Conservation (phyloP, 177 flowering plant genomes). For the Vitis hybrid region DNA sequence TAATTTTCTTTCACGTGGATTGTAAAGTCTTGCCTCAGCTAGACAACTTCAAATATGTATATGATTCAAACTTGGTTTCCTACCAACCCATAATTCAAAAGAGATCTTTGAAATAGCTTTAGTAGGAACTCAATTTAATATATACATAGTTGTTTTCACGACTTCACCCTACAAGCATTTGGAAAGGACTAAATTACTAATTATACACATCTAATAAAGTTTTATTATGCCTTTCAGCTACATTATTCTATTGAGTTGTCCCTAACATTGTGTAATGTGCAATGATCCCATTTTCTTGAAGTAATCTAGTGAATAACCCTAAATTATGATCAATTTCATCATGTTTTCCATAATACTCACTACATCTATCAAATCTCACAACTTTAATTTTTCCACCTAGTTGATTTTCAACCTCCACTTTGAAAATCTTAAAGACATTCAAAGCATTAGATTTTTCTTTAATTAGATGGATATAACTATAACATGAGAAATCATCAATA, state of each 20-base stretch:
- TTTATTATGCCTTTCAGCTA: not conserved
- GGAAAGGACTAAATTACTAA: not conserved
- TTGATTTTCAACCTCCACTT: too few relatives aligned
- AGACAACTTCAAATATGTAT: too few relatives aligned
- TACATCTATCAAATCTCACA: not conserved
- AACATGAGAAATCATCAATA: too few relatives aligned
- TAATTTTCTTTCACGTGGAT: too few relatives aligned
- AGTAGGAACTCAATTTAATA: too few relatives aligned
- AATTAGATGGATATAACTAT: not conserved
- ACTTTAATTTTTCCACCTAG: too few relatives aligned
- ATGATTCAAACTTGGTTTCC: too few relatives aligned
- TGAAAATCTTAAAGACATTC: not conserved
- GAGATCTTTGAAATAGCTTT: too few relatives aligned
- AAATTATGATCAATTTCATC: not conserved
- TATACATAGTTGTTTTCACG: not conserved
- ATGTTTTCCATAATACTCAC: not conserved
- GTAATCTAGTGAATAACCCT: not conserved
- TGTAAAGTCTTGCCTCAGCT: too few relatives aligned
- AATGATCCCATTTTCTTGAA: conserved; percentile 1
- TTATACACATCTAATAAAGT: not conserved
- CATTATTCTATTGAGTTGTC: not conserved
- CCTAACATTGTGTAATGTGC: not conserved
- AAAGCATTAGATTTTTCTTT: not conserved
- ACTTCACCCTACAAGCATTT: not conserved
- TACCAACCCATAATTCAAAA: too few relatives aligned